These are phyloP conservation scores for Exsudoporus frostii DNA, from an alignment of 768 basidiomycete species.

Conservation along the genomic window DNA sequence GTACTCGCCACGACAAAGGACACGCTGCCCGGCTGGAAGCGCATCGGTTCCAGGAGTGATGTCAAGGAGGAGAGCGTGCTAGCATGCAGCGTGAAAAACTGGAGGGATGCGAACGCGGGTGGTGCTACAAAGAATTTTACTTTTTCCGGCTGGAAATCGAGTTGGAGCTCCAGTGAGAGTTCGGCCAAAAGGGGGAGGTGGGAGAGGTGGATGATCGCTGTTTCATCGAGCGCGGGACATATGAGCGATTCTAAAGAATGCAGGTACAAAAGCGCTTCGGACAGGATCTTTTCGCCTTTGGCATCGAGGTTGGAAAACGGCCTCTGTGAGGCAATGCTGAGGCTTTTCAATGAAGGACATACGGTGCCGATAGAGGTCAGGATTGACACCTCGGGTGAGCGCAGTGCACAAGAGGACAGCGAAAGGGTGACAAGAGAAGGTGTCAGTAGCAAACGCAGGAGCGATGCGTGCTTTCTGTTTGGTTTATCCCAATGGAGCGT, in stretches of 20 bases:
- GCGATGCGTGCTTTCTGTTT: conserved; percentile 12
- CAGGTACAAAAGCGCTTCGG: conserved; percentile 18
- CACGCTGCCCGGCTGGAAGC: conserved; percentile 12
- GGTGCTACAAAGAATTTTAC: conserved; percentile 8
- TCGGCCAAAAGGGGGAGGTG: conserved; percentile 14
- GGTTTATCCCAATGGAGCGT: conserved; percentile 19
- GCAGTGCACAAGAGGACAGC: conserved; percentile 8
- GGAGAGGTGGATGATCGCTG: conserved; percentile 23
- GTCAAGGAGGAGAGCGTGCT: conserved; percentile 16
- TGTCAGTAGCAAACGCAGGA: conserved; percentile 21
- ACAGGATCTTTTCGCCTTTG: conserved; percentile 19
- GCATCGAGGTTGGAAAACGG: conserved; percentile 5
- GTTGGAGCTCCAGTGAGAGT: conserved; percentile 15
- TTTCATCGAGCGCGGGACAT: conserved; percentile 21
- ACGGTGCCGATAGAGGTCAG: conserved; percentile 17
- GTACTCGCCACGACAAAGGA: conserved; percentile 11
- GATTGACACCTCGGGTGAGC: conserved; percentile 17
- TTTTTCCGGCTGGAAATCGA: conserved; percentile 13
- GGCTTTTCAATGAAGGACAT: conserved; percentile 19
- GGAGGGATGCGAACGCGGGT: conserved; percentile 16
- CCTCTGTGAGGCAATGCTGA: conserved; percentile 3
- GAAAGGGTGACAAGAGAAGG: conserved; percentile 19
- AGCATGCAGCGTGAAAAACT: conserved; percentile 8
- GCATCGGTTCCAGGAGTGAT: conserved; percentile 18
- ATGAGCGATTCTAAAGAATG: conserved; percentile 13